A percentile compares a stretch with the other conserved stretches of the same genome.
These are phyloP conservation scores for Suillus hirtellus DNA, from an alignment of 768 basidiomycete genomes.

Conservation along the genomic window DNA sequence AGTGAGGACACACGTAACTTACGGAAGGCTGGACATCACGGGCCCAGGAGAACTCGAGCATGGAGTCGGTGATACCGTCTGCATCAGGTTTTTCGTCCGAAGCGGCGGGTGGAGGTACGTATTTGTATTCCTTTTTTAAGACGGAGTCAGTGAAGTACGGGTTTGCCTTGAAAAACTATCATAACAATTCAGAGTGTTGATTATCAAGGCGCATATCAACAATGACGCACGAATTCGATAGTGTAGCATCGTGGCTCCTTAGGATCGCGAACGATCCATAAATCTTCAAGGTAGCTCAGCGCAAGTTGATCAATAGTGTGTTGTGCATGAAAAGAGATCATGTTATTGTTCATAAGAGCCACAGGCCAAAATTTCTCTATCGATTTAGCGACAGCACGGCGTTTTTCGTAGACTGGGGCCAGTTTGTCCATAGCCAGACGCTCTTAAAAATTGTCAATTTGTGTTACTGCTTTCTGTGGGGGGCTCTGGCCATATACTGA, in stretches of 20 bases:
- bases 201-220: constrained; percentile 10
- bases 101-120: constrained; percentile 53
- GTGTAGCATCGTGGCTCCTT: constrained; percentile 80
- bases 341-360: constrained; percentile 71
- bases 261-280: constrained; percentile 78
- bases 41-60: constrained; percentile 82
- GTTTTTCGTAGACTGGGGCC: constrained; percentile 64
- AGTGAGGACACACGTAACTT: constrained; percentile 22
- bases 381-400: constrained; percentile 61
- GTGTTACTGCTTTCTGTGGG: constrained; percentile 8
- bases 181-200: constrained; percentile 10
- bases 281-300: constrained; percentile 78
- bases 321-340: constrained; percentile 65
- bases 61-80: constrained; percentile 74
- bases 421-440: constrained; percentile 60
- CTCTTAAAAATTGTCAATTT: constrained; percentile 43
- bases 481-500: constrained; percentile 2
- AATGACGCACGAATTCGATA: constrained; percentile 78
- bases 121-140: constrained; percentile 83
- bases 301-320: constrained; percentile 80
- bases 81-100: constrained; percentile 61
- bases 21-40: constrained; percentile 71
- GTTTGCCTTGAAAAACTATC: constrained; percentile 82
- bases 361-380: constrained; percentile 87
- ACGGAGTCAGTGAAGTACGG: constrained; percentile 77